These are phyloP conservation scores for Mortierella polycephala DNA, from an alignment of 371 early-diverging fungal genomes.

Conservation along the genomic window DNA sequence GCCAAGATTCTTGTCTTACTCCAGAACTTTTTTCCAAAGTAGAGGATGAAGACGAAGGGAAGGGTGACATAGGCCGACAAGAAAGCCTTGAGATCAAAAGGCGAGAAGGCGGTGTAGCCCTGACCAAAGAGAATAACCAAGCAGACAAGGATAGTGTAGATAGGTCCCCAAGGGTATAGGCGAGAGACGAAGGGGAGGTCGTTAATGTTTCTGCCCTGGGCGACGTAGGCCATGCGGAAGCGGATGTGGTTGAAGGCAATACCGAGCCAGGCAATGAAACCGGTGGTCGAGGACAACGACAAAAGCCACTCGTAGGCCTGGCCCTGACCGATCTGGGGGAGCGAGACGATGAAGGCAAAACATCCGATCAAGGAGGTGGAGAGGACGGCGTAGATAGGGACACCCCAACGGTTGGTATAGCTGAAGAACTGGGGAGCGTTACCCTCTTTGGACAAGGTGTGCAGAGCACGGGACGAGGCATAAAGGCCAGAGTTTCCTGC, in stretches of 20 bases:
- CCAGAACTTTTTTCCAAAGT: conserved; percentile 62
- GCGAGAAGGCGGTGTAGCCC: conserved; percentile 7
- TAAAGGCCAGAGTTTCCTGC: conserved; percentile 85
- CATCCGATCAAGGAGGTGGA: conserved; percentile 58
- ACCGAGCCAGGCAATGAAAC: conserved; percentile 81
- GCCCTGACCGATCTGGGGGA: conserved; percentile 50
- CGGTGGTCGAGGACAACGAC: conserved; percentile 74
- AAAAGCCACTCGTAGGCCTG: conserved; percentile 64
- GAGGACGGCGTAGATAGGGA: conserved; percentile 63
- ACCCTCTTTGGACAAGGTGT: conserved; percentile 73
- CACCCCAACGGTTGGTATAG: conserved; percentile 57
- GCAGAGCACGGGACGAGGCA: conserved; percentile 75
- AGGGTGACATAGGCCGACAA: conserved; percentile 33
- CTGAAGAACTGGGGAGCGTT: conserved; percentile 65
- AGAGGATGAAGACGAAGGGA: conserved; percentile 40
- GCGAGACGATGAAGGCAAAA: conserved; percentile 61
- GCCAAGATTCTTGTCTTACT: conserved; percentile 59
- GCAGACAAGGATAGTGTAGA: conserved; percentile 18
- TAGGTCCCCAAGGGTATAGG: conserved; percentile 13
- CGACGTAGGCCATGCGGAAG: conserved; percentile 78
- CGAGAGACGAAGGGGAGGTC: conserved; percentile 70
- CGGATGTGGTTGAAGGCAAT: conserved; percentile 79
- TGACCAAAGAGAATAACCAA: conserved; percentile 16
- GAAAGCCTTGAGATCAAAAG: conserved; percentile 15
- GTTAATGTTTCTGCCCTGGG: conserved; percentile 70